phyloP scores from a whole-genome alignment of 257 asterid genomes.

The Jasminum sambac region DNA sequence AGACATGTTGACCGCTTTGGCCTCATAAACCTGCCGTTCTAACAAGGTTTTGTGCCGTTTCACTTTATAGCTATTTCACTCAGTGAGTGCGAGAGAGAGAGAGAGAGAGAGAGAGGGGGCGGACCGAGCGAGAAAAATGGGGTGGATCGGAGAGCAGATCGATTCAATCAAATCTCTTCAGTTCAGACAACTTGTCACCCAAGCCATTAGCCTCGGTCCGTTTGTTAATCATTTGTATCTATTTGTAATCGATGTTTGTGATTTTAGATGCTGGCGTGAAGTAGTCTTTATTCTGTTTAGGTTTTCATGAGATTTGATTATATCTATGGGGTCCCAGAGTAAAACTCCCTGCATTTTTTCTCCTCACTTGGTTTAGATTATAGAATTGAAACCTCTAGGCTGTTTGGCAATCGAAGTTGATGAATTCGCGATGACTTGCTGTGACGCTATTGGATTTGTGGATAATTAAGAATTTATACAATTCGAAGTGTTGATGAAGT shows the following conservation, averaged over 20 bases:
- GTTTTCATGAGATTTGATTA: not conserved
- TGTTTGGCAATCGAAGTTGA: constrained; percentile 2
- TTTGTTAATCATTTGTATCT: not conserved
- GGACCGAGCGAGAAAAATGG: constrained; percentile 46
- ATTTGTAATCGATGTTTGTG: not conserved
- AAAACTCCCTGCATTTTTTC: not conserved
- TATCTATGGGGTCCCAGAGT: constrained; percentile 13
- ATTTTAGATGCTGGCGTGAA: not conserved
- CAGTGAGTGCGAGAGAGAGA: constrained; percentile 1
- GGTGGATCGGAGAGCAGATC: constrained; percentile 95
- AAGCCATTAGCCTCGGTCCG: constrained; percentile 87
- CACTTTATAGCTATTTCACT: constrained; percentile 14
- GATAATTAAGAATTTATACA: not conserved
- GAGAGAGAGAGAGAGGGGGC: constrained; percentile 10
- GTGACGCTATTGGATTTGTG: not conserved
- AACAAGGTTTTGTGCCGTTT: constrained; percentile 22
- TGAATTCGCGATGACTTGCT: not conserved
- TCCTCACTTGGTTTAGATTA: not conserved
- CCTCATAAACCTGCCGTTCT: not conserved
- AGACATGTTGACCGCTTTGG: not conserved
- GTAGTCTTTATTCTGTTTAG: not conserved
- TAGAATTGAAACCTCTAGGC: not conserved
- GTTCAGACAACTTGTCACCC: constrained; percentile 80
- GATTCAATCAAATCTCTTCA: constrained; percentile 84
- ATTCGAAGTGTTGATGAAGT: not conserved